These are phyloP conservation scores for Fusarium pilosicola DNA, from an alignment of 2,329 filamentous ascomycete genomes.

Conservation along the genomic window DNA sequence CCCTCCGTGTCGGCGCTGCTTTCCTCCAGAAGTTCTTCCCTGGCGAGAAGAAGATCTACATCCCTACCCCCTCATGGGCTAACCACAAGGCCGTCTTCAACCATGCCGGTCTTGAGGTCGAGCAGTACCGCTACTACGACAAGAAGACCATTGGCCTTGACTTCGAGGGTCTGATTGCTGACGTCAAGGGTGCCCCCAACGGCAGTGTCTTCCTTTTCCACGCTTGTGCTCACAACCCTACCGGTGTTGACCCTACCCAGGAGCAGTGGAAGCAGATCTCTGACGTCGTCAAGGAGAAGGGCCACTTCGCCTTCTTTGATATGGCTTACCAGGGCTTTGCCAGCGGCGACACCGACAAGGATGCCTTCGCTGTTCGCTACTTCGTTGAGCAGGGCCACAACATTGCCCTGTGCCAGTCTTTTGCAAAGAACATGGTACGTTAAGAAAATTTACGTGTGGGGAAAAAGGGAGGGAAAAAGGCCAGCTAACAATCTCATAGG, in stretches of 20 bases:
- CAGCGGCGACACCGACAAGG: constrained; percentile 88
- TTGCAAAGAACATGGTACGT: constrained; percentile 97
- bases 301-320: constrained; percentile 97
- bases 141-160: constrained; percentile 98
- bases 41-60: constrained; percentile 93
- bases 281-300: constrained; percentile 83
- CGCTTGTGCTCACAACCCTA: constrained; percentile 98
- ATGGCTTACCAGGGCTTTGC: constrained; percentile 99
- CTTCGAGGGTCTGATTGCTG: constrained; percentile 91
- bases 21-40: constrained; percentile 95
- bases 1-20: constrained; percentile 91
- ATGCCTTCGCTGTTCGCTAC: constrained; percentile 92
- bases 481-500: constrained; percentile 58
- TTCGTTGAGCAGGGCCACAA: constrained; percentile 94
- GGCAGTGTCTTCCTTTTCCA: constrained; percentile 93
- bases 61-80: constrained; percentile 95
- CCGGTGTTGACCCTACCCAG: constrained; percentile 90
- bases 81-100: constrained; percentile 98
- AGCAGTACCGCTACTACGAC: constrained; percentile 99
- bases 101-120: constrained; percentile 89
- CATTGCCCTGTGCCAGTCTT: constrained; percentile 88
- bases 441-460: neutral
- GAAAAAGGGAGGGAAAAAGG: neutral
- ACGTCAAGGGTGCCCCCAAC: constrained; percentile 88
- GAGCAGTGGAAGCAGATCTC: constrained; percentile 95